These are phyloP conservation scores for Clonostachys solani DNA, from an alignment of 2,329 filamentous ascomycete species.

Conservation along the genomic window DNA sequence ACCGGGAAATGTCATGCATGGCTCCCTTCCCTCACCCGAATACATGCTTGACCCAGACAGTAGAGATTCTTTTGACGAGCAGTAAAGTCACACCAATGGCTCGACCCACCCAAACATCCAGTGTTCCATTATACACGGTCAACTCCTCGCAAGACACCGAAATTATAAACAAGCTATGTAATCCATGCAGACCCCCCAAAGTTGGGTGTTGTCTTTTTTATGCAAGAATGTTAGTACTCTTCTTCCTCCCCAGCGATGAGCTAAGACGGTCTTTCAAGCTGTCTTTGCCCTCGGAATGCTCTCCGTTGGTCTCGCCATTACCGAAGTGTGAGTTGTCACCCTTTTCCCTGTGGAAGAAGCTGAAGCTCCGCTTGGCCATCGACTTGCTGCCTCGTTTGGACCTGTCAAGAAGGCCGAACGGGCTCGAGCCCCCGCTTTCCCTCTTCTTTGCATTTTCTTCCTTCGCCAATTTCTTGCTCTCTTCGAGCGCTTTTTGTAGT, in stretches of 20 bases:
- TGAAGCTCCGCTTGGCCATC: constrained; percentile 71
- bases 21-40: no score
- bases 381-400: constrained; percentile 73
- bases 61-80: no score
- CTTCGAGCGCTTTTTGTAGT: constrained; percentile 58
- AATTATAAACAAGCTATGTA: no score
- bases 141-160: no score
- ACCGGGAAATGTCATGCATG: not conserved
- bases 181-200: no score
- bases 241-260: constrained; percentile 66
- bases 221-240: constrained; percentile 41
- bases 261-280: constrained; percentile 62
- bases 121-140: no score
- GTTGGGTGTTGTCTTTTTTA: not conserved
- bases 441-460: constrained; percentile 37
- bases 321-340: constrained; percentile 14
- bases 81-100: no score
- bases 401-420: constrained; percentile 53
- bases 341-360: constrained; percentile 46
- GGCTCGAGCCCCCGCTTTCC: constrained; percentile 30
- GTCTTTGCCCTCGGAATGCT: constrained; percentile 36
- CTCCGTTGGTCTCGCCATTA: constrained; percentile 11
- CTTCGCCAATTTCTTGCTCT: constrained; percentile 60
- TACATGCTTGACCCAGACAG: no score
- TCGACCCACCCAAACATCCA: no score